Base-by-base conservation (phyloP, 495 filamentous ascomycete species). In the Hyaloscypha bicolor region DNA sequence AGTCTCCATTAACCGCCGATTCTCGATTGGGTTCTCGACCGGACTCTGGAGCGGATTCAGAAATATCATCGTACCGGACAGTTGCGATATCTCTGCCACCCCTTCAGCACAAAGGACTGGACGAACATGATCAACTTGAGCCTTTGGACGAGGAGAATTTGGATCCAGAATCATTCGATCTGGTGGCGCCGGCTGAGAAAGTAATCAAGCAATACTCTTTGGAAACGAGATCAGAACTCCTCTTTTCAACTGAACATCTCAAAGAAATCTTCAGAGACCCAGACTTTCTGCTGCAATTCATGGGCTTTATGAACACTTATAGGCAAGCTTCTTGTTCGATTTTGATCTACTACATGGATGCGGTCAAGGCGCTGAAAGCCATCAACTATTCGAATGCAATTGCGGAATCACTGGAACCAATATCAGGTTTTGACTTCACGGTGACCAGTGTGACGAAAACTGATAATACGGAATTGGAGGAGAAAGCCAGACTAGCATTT, bases 341-440 rank as follows among this genome's bases (percentile, higher is more conserved):
- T 9, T 80, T 94, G 1, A 85, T 83, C 42, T 92, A 91, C 78
- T 92, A 92, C 71, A 81, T 93, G 14, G 86, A 90, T 70, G 80
- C 88, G 0, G 75, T 84, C 60, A 91, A 93, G 67, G 88, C 87
- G 4, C 74, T 91, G n/a, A 80, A 87, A 67, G 87, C 90, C n/a
- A 84, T 93, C 55, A 76, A 81, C 30, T 93, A 92, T 73, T 85
- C 88, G 5, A 91, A 93, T 74, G 82, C 88, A 4, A 77, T 90
- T 56, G 77, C 81, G 29, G 80, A 79, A 63, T 78, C 85, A 64
- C 72, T 90, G 71, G 76, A 83, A 66, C 70, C 80, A 53, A 71
- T 87, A 39, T 59, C 75, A 51, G 77, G 77, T 66, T 73, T 81
- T 70, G 78, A 80, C 33, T 80, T 85, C 72, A 83, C 75, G 55